Evolutionary conservation across 2,329 filamentous ascomycete species (phyloP).

Genomic region (Neonectria faginata): DNA sequence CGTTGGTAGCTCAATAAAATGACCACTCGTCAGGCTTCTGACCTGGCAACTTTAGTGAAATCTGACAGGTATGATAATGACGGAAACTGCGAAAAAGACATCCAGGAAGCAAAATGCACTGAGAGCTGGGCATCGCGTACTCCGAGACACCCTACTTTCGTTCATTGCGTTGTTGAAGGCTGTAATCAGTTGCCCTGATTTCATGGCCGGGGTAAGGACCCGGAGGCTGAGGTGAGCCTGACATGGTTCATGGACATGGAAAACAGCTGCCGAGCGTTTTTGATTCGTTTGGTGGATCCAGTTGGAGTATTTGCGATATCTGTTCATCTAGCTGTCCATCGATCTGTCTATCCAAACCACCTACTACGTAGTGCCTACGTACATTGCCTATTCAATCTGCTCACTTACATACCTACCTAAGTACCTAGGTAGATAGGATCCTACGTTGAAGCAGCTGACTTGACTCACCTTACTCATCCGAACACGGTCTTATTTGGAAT

Average conservation of each 20-base stretch:
- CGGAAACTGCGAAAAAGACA: neutral
- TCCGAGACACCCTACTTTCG: conserved; percentile 6
- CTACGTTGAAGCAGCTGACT: neutral
- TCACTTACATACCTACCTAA: neutral
- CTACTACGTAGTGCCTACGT: neutral
- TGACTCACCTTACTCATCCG: neutral
- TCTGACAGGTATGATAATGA: conserved; percentile 18
- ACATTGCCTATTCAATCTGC: neutral
- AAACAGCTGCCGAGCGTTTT: conserved; percentile 1
- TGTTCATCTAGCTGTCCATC: neutral
- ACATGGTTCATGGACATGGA: conserved; percentile 4
- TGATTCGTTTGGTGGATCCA: neutral
- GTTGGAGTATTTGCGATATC: neutral
- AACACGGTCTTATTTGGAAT: neutral
- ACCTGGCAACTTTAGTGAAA: conserved; percentile 8
- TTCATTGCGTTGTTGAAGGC: neutral
- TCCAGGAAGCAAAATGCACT: neutral
- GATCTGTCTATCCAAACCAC: neutral
- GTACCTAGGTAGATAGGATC: neutral
- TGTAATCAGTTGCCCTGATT: neutral
- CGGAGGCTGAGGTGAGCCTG: conserved; percentile 25
- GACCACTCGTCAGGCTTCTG: conserved; percentile 2
- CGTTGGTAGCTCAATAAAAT: conserved; percentile 5
- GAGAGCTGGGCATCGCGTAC: conserved; percentile 22
- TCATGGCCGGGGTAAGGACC: conserved; percentile 3